Base-by-base conservation (phyloP, 768 basidiomycete genomes). In the Austroboletus eburneus region DNA sequence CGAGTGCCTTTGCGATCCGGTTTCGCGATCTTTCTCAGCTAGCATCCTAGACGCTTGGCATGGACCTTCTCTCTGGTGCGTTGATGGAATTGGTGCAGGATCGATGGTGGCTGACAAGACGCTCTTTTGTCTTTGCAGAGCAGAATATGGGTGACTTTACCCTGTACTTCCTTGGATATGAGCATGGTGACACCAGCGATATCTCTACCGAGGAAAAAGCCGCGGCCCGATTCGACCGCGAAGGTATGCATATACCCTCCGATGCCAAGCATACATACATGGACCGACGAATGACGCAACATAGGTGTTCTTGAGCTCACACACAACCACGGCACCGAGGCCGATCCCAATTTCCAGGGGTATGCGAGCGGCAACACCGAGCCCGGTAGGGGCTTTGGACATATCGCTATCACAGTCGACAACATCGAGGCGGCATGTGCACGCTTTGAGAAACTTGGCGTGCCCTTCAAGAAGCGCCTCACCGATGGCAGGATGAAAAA, bases 261-360 rank as follows among this genome's bases (percentile, higher is more conserved):
- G 23, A 21, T 36, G 14, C 8, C 8, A 18, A n/a, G 16, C 21
- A 33, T 20, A 12, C 4, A 20, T 22, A 16, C 13, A 5, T 5
- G 13, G 9, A 4, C 22, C 9, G 5, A 34, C 27, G n/a, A 16
- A 14, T 22, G 20, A 12, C 12, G 9, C 27, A 9, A 22, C 27
- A 20, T 55, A 87, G 86, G 83, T 43, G 68, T 93, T 54, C 78
- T 92, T 49, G 90, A 94, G 64, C 75, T 92, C 40, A 91, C 87
- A 2, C 83, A 87, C 71, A 91, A 93, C 72, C 89, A 92, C 64
- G 91, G 93, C 45, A 90, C 91, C 46, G 95, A 98, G 70, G 71
- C 68, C 45, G 86, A 94, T 62, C 57, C 81, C 42, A 68, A 67
- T 52, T 93, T 93, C 73, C 64, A 81, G 56, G 93, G 91, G 29